Evolutionary conservation across 495 filamentous ascomycete species (phyloP), one percentile per base, ranked within the genome.

Genomic region (Oidiodendron maius): DNA sequence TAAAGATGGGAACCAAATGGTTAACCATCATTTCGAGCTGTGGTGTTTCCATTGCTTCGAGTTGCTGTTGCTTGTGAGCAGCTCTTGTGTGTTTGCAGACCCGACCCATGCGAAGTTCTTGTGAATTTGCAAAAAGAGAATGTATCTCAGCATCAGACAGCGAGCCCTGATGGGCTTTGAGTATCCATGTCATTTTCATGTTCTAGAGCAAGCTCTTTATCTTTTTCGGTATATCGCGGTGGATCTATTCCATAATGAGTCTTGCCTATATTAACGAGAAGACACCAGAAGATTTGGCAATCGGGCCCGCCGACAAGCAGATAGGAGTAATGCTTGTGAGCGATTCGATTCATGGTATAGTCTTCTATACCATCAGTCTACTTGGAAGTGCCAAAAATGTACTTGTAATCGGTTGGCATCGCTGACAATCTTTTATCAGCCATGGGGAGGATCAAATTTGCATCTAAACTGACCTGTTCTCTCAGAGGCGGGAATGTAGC

Each of bases 361-460:
- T 44, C 22, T 4, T 23, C 21, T 8, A 64, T 25, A 38, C 37
- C 26, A 0, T 50, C 35, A 9, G 53, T 26, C 20, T 52, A 53
- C 10, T 22, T 2, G 28, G 59, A 55, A 13, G 67, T 63, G 16
- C 74, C 71, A 40, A 71, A 74, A 2, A 76, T 36, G 30, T 61
- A 67, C 21, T 59, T 51, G 45, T 66, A 70, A 20, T 61, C 59
- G 17, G 57, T 42, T 24, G 43, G 34, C 18, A 64, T 58, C 28
- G 40, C 58, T 64, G 15, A n/a, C 8, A 32, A 32, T 8, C 28
- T 32, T 8, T 32, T 32, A 32, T 15, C 18, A 3, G 35, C 35
- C 35, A 37, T 17, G n/a, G 9, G 9, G 20, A 13, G 4, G 35
- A 3, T 4, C 35, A 37, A n/a, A 17, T 15, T 15, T 37, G n/a